phyloP scores from a whole-genome alignment of 129 eudicot genomes.

The Lactuca saligna region DNA sequence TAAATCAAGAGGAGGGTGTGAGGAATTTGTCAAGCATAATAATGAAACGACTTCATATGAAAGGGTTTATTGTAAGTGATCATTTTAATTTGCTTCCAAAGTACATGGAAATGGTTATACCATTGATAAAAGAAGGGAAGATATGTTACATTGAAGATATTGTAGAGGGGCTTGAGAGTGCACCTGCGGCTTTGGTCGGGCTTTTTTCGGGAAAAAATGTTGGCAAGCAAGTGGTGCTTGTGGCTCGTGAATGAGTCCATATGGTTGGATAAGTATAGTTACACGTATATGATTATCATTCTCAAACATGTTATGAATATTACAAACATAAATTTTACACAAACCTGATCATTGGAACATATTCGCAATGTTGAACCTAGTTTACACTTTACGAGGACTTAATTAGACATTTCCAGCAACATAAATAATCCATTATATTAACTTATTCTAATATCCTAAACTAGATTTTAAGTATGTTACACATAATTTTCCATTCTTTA shows the following conservation, averaged over 20 bases:
- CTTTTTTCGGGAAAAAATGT: constrained; percentile 37
- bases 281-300: too few relatives aligned
- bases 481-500: too few relatives aligned
- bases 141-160: constrained; percentile 32
- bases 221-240: constrained; percentile 42
- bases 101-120: constrained; percentile 37
- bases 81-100: constrained; percentile 24
- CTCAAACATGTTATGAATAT: too few relatives aligned
- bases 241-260: constrained; percentile 35
- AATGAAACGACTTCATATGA: constrained; percentile 1
- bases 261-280: too few relatives aligned
- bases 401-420: too few relatives aligned
- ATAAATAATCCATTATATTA: too few relatives aligned
- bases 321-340: too few relatives aligned
- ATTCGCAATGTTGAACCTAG: too few relatives aligned
- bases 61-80: constrained; percentile 22
- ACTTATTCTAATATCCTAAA: too few relatives aligned
- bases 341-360: too few relatives aligned
- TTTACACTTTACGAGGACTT: too few relatives aligned
- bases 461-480: too few relatives aligned
- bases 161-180: constrained; percentile 39
- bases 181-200: constrained; percentile 40
- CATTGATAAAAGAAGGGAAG: constrained; percentile 32
- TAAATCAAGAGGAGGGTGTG: constrained; percentile 23
- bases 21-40: constrained; percentile 8